Evolutionary conservation across 257 asterid genomes (phyloP).

Genomic region (Buddleja alternifolia): DNA sequence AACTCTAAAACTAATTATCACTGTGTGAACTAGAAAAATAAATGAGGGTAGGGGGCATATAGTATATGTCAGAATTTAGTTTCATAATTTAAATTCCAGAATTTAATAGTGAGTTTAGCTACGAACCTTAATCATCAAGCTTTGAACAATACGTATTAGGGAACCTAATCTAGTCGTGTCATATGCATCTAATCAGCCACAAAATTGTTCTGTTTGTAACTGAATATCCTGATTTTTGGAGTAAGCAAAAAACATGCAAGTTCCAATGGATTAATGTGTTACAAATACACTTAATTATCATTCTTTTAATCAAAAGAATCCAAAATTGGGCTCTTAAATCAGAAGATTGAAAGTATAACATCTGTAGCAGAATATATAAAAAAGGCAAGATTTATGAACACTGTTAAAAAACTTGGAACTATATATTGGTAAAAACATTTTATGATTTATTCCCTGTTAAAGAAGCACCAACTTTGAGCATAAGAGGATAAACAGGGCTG

Average conservation of each 20-base stretch:
- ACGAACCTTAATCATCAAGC: no score
- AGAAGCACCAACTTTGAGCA: slow-evolving; percentile 18
- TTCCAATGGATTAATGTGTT: not conserved
- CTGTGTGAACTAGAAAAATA: no score
- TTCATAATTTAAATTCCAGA: no score
- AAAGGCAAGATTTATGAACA: slow-evolving; percentile 19
- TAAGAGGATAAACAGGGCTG: slow-evolving; percentile 42
- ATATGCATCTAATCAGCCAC: not conserved
- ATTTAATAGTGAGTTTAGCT: no score
- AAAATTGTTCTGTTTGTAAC: not conserved
- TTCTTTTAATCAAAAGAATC: slow-evolving; percentile 20
- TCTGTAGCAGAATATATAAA: slow-evolving; percentile 7
- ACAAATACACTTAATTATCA: no score
- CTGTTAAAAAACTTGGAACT: not conserved
- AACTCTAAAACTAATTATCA: no score
- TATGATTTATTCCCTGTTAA: not conserved
- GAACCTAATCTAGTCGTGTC: not conserved
- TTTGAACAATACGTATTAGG: not conserved
- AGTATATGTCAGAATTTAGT: no score
- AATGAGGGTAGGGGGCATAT: no score
- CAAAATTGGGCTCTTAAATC: not conserved
- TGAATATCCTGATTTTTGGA: slow-evolving; percentile 26
- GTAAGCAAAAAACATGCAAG: not conserved
- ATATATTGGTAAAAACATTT: not conserved
- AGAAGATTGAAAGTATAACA: slow-evolving; percentile 22